Evolutionary conservation across 495 filamentous ascomycete genomes (phyloP).

Genomic region (Collariella sp.): DNA sequence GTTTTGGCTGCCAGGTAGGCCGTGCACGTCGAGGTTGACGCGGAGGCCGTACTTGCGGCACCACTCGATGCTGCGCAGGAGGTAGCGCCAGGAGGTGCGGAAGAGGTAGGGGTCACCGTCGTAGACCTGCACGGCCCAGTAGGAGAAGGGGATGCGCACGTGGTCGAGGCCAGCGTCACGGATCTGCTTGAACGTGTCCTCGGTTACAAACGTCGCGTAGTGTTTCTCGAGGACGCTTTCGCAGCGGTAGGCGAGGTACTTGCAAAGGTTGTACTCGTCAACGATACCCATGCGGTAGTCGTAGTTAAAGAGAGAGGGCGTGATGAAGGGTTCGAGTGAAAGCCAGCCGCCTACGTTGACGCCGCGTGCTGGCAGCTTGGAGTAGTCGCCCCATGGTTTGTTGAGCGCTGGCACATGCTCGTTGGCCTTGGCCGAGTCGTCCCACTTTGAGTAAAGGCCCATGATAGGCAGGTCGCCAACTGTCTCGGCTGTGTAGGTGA

Average conservation of each 20-base stretch:
- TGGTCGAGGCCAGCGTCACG: slow-evolving; percentile 86
- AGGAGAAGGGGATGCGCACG: slow-evolving; percentile 87
- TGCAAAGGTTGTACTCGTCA: slow-evolving; percentile 79
- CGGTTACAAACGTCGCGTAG: slow-evolving; percentile 79
- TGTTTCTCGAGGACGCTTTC: slow-evolving; percentile 70
- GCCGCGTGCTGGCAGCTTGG: slow-evolving; percentile 69
- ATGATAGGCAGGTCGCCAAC: slow-evolving; percentile 83
- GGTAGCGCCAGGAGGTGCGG: slow-evolving; percentile 85
- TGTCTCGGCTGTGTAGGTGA: slow-evolving; percentile 80
- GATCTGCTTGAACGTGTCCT: slow-evolving; percentile 77
- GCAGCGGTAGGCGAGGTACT: slow-evolving; percentile 55
- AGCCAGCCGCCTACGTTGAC: slow-evolving; percentile 96
- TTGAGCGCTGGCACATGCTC: slow-evolving; percentile 69
- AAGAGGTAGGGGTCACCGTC: slow-evolving; percentile 81
- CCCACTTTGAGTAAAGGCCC: slow-evolving; percentile 80
- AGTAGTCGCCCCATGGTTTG: slow-evolving; percentile 65
- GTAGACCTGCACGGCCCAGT: slow-evolving; percentile 89
- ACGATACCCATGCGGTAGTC: slow-evolving; percentile 53
- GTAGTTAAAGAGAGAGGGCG: slow-evolving; percentile 82
- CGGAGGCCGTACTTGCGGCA: slow-evolving; percentile 87
- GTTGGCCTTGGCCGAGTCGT: slow-evolving; percentile 74
- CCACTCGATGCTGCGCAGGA: slow-evolving; percentile 87
- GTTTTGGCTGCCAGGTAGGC: slow-evolving; percentile 74
- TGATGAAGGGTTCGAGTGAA: slow-evolving; percentile 89
- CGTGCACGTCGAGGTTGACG: slow-evolving; percentile 91